phyloP scores from a whole-genome alignment of 2,329 filamentous ascomycete species.

The Simplicillium sp. region DNA sequence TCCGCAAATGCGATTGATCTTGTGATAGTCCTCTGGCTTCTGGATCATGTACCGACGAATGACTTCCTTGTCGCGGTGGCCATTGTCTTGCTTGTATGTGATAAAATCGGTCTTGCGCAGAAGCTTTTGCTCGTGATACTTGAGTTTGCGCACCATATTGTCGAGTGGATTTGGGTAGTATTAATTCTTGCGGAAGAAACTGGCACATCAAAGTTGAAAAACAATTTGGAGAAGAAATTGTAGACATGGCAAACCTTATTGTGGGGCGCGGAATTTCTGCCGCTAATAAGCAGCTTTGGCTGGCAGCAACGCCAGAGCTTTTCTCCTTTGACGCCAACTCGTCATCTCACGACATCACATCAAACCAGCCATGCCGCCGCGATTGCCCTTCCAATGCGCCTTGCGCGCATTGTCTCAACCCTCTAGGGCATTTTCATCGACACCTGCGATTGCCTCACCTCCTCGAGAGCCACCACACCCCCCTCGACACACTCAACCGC shows the following conservation, averaged over 20 bases:
- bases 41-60: slow-evolving; percentile 84
- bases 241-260: neutral
- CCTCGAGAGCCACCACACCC: slow-evolving; percentile 16
- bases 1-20: slow-evolving; percentile 58
- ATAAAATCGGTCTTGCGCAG: slow-evolving; percentile 90
- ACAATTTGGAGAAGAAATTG: slow-evolving; percentile 1
- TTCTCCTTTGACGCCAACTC: neutral
- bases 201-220: neutral
- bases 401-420: slow-evolving; percentile 11
- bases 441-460: slow-evolving; percentile 13
- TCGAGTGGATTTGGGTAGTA: neutral
- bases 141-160: slow-evolving; percentile 88
- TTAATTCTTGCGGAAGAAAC: slow-evolving; percentile 2
- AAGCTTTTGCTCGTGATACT: slow-evolving; percentile 94
- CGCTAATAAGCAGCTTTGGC: too few species aligned
- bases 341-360: slow-evolving; percentile 8
- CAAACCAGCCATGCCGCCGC: slow-evolving; percentile 27
- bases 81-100: slow-evolving; percentile 81
- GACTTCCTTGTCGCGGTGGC: slow-evolving; percentile 74
- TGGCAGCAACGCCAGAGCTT: too few species aligned
- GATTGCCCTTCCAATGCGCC: slow-evolving; percentile 19
- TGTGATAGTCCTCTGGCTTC: slow-evolving; percentile 76
- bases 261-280: neutral
- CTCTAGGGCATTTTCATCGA: slow-evolving; percentile 19
- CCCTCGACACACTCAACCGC: slow-evolving; percentile 12